Conservation (phyloP, 2,329 filamentous ascomycete genomes). For the Cordyceps sp. region DNA sequence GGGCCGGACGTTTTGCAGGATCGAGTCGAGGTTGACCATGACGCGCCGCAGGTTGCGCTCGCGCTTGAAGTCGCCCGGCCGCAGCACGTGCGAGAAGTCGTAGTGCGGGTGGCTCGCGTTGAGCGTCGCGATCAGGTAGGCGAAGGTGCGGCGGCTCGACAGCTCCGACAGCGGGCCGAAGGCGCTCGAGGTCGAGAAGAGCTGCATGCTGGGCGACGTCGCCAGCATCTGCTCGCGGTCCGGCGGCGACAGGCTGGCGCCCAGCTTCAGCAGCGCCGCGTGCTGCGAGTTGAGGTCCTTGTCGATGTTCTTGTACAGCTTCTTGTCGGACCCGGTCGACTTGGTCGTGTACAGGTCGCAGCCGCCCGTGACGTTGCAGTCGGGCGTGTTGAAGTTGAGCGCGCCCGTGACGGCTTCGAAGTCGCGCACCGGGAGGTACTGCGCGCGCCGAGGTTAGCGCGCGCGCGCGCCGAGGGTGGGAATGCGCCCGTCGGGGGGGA, state of each 20-base stretch:
- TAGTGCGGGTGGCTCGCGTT: conserved; percentile 88
- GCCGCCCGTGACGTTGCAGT: conserved; percentile 80
- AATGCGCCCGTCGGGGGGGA: too few relatives aligned
- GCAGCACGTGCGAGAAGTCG: conserved; percentile 85
- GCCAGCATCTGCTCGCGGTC: conserved; percentile 54
- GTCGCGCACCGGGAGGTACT: conserved; percentile 86
- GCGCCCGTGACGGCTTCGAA: conserved; percentile 85
- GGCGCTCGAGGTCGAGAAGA: conserved; percentile 68
- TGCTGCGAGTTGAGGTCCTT: conserved; percentile 82
- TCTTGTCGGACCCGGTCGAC: conserved; percentile 88
- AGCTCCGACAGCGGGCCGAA: conserved; percentile 84
- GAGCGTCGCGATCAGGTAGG: conserved; percentile 88
- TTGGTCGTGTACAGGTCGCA: conserved; percentile 98
- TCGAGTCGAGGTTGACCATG: conserved; percentile 77
- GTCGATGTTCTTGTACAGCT: conserved; percentile 91
- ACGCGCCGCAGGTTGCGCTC: conserved; percentile 67
- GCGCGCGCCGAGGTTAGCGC: too few relatives aligned
- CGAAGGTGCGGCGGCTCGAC: conserved; percentile 79
- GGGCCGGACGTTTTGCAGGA: conserved; percentile 71
- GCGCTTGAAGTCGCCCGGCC: conserved; percentile 76
- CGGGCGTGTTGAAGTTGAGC: conserved; percentile 87
- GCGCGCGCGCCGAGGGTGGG: too few relatives aligned
- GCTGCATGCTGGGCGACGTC: conserved; percentile 40
- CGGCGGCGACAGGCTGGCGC: conserved; percentile 74
- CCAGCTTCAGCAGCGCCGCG: conserved; percentile 71